These are phyloP conservation scores for Podaxis mareebaensis DNA, from an alignment of 768 basidiomycete genomes.

Conservation along the genomic window DNA sequence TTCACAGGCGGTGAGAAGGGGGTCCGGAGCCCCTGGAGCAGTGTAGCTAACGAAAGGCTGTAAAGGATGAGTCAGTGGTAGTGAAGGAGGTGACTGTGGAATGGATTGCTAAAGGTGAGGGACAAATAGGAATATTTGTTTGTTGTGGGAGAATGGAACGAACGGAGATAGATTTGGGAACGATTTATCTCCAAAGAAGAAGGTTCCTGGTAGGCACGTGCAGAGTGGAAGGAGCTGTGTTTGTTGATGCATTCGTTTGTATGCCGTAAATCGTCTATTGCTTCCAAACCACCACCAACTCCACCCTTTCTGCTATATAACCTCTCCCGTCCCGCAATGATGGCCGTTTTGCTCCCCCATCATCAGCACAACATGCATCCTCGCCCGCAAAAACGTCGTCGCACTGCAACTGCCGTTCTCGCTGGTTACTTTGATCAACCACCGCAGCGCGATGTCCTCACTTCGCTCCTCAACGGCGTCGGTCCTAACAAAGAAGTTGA, in stretches of 20 bases:
- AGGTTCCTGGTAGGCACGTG: slow-evolving; percentile 51
- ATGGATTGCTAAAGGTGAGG: slow-evolving; percentile 4
- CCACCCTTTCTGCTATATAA: slow-evolving; percentile 38
- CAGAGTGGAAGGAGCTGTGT: slow-evolving; percentile 36
- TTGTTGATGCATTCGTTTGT: slow-evolving; percentile 47
- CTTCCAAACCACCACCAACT: slow-evolving; percentile 55
- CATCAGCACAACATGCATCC: slow-evolving; percentile 29
- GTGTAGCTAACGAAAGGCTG: neutral
- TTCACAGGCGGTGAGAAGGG: slow-evolving; percentile 14
- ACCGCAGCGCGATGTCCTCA: slow-evolving; percentile 73
- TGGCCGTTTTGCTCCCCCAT: slow-evolving; percentile 34
- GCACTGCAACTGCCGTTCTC: slow-evolving; percentile 75
- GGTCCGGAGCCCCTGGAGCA: neutral
- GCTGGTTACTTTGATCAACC: slow-evolving; percentile 73
- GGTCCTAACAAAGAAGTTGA: slow-evolving; percentile 64
- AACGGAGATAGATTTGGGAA: slow-evolving; percentile 42
- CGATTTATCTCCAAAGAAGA: slow-evolving; percentile 33
- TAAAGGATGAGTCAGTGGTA: slow-evolving; percentile 1
- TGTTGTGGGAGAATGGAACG: neutral
- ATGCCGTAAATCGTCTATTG: slow-evolving; percentile 51
- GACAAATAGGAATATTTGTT: slow-evolving; percentile 23
- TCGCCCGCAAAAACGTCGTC: slow-evolving; percentile 45
- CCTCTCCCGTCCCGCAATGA: slow-evolving; percentile 23
- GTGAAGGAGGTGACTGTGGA: slow-evolving; percentile 8
- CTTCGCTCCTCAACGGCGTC: slow-evolving; percentile 77